These are phyloP conservation scores for Wickerhamomyces chambardii DNA, from an alignment of 805 yeast genomes.

Conservation along the genomic window DNA sequence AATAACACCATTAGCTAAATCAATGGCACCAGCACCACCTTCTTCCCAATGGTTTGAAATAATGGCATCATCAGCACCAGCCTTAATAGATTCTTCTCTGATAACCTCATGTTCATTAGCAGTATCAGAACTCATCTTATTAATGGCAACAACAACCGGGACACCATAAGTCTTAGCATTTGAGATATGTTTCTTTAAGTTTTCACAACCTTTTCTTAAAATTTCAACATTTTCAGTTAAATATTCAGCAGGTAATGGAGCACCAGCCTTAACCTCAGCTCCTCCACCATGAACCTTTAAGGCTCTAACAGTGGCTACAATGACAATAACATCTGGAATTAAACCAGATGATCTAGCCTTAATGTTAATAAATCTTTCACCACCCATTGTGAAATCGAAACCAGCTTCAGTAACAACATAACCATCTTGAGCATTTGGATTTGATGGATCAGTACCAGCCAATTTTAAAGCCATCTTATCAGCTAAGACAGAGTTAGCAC, in stretches of 20 bases:
- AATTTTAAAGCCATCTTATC: conserved; percentile 76
- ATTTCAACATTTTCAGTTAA: conserved; percentile 62
- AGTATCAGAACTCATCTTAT: conserved; percentile 69
- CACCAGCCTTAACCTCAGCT: conserved; percentile 82
- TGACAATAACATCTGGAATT: conserved; percentile 67
- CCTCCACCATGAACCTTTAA: conserved; percentile 86
- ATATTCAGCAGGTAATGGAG: conserved; percentile 67
- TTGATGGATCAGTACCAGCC: conserved; percentile 54
- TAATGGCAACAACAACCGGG: conserved; percentile 78
- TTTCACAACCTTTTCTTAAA: conserved; percentile 61
- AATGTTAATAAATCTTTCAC: conserved; percentile 78
- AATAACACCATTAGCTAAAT: conserved; percentile 63
- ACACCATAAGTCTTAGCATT: conserved; percentile 67
- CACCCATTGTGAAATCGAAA: conserved; percentile 88
- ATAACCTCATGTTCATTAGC: conserved; percentile 61
- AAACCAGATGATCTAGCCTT: conserved; percentile 79
- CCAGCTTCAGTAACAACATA: conserved; percentile 86
- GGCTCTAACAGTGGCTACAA: conserved; percentile 82
- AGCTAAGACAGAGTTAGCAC: conserved; percentile 78
- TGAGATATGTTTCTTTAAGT: conserved; percentile 67
- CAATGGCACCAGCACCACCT: conserved; percentile 78
- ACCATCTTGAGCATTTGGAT: conserved; percentile 46
- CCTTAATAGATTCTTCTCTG: conserved; percentile 56
- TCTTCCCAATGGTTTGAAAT: conserved; percentile 82
- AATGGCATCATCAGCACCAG: conserved; percentile 76